phyloP scores from a whole-genome alignment of 768 basidiomycete genomes.

The Sarcomyxa edulis region DNA sequence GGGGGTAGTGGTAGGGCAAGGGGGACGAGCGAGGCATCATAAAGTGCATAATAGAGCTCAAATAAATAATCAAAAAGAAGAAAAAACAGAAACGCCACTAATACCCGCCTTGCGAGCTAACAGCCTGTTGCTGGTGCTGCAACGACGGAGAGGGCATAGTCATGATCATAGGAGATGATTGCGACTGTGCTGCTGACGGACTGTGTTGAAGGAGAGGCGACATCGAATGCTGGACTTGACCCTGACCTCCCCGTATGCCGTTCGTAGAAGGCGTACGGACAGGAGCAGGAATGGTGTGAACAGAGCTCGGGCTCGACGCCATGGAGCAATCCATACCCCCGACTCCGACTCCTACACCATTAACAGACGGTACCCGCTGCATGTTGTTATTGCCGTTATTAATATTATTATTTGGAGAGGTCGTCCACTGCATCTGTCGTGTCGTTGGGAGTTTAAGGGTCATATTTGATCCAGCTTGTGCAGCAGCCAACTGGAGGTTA shows the following conservation, averaged over 20 bases:
- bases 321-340: slow-evolving; percentile 21
- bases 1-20: background rate
- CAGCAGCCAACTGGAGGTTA: slow-evolving; percentile 29
- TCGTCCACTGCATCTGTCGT: slow-evolving; percentile 34
- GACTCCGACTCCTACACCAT: slow-evolving; percentile 17
- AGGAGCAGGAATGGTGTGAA: slow-evolving; percentile 31
- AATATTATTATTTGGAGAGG: no score
- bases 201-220: slow-evolving; percentile 48
- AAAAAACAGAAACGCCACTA: slow-evolving; percentile 19
- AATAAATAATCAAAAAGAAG: background rate
- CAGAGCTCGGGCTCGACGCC: slow-evolving; percentile 30
- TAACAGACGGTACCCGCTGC: slow-evolving; percentile 26
- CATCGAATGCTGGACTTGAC: slow-evolving; percentile 33
- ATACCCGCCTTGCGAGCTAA: slow-evolving; percentile 49
- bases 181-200: slow-evolving; percentile 33
- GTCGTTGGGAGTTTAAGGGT: slow-evolving; percentile 37
- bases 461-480: slow-evolving; percentile 20
- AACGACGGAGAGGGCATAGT: slow-evolving; percentile 49
- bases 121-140: slow-evolving; percentile 49
- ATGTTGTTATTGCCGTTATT: no score
- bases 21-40: background rate
- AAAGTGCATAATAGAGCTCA: background rate
- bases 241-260: slow-evolving; percentile 40
- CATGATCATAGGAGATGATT: slow-evolving; percentile 45
- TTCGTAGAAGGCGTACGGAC: slow-evolving; percentile 51